Conservation (phyloP, 495 filamentous ascomycete genomes). For the Penicillium dipodomyicola region DNA sequence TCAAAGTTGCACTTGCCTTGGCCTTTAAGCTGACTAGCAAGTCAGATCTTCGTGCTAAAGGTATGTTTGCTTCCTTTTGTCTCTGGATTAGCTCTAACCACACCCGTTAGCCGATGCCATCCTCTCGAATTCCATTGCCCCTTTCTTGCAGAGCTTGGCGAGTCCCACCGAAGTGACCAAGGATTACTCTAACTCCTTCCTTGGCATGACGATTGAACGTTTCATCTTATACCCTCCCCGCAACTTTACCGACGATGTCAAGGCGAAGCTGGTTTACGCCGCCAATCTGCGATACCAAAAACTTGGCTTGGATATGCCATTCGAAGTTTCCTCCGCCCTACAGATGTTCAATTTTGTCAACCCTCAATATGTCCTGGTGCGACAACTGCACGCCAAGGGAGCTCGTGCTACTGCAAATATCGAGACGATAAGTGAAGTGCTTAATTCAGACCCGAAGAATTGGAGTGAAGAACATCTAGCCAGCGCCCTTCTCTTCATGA, state of each 20-base stretch:
- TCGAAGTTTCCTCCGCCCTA: slow-evolving; percentile 70
- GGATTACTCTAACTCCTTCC: slow-evolving; percentile 62
- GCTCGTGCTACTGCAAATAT: slow-evolving; percentile 54
- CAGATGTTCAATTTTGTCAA: slow-evolving; percentile 70
- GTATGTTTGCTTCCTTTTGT: slow-evolving; percentile 47
- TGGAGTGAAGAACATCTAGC: slow-evolving; percentile 81
- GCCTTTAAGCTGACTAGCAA: slow-evolving; percentile 80
- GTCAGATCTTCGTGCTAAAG: slow-evolving; percentile 82
- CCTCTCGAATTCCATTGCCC: slow-evolving; percentile 66
- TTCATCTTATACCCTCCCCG: slow-evolving; percentile 78
- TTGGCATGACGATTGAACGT: slow-evolving; percentile 75
- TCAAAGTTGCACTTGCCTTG: slow-evolving; percentile 84
- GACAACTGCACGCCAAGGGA: slow-evolving; percentile 75
- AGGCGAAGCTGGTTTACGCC: slow-evolving; percentile 63
- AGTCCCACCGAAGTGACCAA: slow-evolving; percentile 55
- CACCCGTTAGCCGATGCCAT: slow-evolving; percentile 72
- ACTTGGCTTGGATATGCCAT: slow-evolving; percentile 58
- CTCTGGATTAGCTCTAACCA: slow-evolving; percentile 23
- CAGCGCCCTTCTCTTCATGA: slow-evolving; percentile 77
- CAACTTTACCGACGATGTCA: slow-evolving; percentile 73
- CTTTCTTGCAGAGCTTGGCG: slow-evolving; percentile 71
- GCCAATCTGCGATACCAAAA: slow-evolving; percentile 65
- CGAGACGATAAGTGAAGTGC: slow-evolving; percentile 58
- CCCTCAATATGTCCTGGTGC: slow-evolving; percentile 62
- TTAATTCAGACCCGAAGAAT: slow-evolving; percentile 62